These are phyloP conservation scores for Ailanthus altissimus DNA, from an alignment of 345 rosid genomes.

Conservation along the genomic window DNA sequence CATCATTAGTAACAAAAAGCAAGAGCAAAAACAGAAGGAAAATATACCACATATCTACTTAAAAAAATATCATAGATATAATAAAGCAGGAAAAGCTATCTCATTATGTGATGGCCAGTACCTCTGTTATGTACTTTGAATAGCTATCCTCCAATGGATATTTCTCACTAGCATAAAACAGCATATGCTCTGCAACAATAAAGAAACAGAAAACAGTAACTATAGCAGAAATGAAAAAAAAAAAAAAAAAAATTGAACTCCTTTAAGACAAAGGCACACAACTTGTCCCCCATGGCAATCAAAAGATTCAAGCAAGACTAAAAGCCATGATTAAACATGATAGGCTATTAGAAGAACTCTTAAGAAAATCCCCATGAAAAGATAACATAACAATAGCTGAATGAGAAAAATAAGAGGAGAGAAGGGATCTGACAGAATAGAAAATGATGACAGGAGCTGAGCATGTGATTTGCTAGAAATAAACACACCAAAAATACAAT, in stretches of 20 bases:
- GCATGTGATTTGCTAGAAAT: neutral
- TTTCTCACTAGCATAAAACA: slow-evolving; percentile 88
- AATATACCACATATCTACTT: neutral
- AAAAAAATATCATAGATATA: neutral
- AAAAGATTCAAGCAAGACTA: neutral
- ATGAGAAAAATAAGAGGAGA: neutral
- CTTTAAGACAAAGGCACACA: neutral
- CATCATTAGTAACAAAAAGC: neutral
- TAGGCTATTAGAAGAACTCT: neutral
- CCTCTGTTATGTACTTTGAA: slow-evolving; percentile 79
- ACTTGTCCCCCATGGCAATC: neutral
- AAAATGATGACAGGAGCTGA: neutral
- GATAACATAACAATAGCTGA: neutral
- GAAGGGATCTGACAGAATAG: neutral
- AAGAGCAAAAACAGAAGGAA: neutral
- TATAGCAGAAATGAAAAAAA: neutral
- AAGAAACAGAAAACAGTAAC: neutral
- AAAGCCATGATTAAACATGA: neutral
- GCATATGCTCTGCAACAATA: slow-evolving; percentile 83
- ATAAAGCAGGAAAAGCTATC: neutral
- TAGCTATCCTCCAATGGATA: slow-evolving; percentile 91
- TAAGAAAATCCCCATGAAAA: neutral
- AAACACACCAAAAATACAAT: neutral
- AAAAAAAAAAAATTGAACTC: neutral
- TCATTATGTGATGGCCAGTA: slow-evolving; percentile 19